Evolutionary conservation across 2,329 filamentous ascomycete species (phyloP), one percentile per base, ranked within the genome.

Genomic region (Neocucurbitaria cava): DNA sequence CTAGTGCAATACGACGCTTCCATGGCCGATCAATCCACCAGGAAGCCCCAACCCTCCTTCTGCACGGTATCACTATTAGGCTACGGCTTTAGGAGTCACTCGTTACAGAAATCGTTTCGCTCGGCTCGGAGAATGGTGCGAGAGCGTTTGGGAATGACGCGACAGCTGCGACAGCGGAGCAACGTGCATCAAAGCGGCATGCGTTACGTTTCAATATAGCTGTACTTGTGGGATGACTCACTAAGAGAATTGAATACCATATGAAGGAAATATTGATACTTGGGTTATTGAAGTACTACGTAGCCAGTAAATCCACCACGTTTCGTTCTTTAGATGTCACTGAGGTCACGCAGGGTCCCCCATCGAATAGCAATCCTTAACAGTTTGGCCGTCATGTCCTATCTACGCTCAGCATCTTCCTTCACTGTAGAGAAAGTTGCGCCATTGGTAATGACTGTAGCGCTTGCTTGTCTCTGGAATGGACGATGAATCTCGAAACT

Each of bases 401-500:
- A 21, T 33, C 7, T 18, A 20, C 44, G 21, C 17, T 20, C 28
- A 10, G 13, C 18, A 20, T 36, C 40, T 21, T 31, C 11, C 24
- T 20, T n/a, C 31, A n/a, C 10, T 28, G 17, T 15, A 17, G 26
- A 35, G n/a, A 26, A 35, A 21, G 39, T 40, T 35, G 9, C 21
- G 41, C 46, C 47, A 43, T 26, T n/a, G 57, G 57, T 18, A 60
- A 33, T 2, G 57, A 54, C 18, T 54, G 57, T 23, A 60, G 31
- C 20, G 39, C 38, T 60, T 60, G 31, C 58, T 57, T 17, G 54
- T 46, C 6, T 53, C 47, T 2, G 52, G n/a, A 15, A 21, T n/a
- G 5, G 13, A 23, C 18, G 8, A 10, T 11, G 20, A 20, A 4
- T 21, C 7, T 23, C 36, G 21, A 21, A 9, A 36, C 20, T 28